phyloP scores from a whole-genome alignment of 257 asterid genomes.

The Solanum dulcamara region DNA sequence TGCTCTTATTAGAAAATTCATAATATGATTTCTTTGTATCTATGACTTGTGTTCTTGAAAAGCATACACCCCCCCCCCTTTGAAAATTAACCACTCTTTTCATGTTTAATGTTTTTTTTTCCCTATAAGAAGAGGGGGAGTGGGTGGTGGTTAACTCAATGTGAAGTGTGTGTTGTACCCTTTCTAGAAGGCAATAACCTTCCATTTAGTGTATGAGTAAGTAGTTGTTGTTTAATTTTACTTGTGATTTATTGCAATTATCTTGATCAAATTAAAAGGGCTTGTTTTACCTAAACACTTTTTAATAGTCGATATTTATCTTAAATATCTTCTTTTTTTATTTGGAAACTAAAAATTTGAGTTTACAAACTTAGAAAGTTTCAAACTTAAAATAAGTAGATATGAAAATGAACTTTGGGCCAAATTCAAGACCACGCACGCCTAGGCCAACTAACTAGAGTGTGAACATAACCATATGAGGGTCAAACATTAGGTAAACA shows the following conservation, averaged over 20 bases:
- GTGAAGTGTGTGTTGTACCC: not conserved
- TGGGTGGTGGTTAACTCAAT: not conserved
- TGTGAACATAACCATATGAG: not conserved
- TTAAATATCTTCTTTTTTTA: not conserved
- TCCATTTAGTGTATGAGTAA: not conserved
- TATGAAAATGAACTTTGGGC: not conserved
- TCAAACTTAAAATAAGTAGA: not conserved
- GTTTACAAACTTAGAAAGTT: not conserved
- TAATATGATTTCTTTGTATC: not conserved
- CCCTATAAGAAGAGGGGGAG: not conserved
- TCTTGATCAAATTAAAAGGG: not conserved
- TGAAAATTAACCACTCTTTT: not conserved
- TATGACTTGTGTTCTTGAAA: not conserved
- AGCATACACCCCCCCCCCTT: not conserved
- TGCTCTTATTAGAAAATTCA: constrained; percentile 25
- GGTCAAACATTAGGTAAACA: not conserved
- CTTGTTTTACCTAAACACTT: not conserved
- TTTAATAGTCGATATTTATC: not conserved
- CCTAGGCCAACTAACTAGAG: not conserved
- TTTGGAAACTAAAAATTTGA: not conserved
- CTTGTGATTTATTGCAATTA: not conserved
- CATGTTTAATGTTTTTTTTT: not conserved
- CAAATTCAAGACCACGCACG: not conserved
- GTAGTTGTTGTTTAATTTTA: not conserved
- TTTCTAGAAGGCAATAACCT: not conserved